These are phyloP conservation scores for Harringtonia lauricola DNA, from an alignment of 2,329 filamentous ascomycete genomes.

Conservation along the genomic window DNA sequence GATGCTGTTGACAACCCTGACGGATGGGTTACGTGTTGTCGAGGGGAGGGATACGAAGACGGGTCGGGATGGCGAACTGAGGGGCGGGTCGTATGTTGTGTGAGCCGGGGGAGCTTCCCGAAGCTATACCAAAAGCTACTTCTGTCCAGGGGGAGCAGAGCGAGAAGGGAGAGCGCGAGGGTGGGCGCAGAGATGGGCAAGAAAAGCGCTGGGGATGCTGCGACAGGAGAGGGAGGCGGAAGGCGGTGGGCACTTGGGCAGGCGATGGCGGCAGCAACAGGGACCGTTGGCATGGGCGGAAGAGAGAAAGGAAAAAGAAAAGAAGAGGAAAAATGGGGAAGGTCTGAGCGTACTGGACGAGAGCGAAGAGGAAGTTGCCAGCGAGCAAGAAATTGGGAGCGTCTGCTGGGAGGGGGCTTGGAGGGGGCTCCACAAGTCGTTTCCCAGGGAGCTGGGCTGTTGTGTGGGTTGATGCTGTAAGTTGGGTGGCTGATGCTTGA, in stretches of 20 bases:
- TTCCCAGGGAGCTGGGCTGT: no score
- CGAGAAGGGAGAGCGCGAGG: no score
- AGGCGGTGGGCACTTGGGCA: background rate
- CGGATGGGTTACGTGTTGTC: background rate
- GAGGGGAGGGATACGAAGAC: background rate
- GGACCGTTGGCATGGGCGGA: background rate
- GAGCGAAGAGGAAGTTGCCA: no score
- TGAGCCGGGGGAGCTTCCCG: constrained; percentile 3
- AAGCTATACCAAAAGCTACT: constrained; percentile 1
- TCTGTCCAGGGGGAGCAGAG: no score
- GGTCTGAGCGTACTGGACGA: no score
- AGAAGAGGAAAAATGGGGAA: background rate
- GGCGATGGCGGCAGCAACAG: background rate
- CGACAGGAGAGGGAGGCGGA: background rate
- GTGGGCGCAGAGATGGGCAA: background rate
- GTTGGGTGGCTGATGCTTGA: no score
- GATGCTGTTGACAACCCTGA: background rate
- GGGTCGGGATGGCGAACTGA: background rate
- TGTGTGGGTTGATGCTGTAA: no score
- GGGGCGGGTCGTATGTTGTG: background rate
- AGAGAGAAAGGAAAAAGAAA: background rate
- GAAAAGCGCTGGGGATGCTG: no score
- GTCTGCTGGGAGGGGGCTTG: no score
- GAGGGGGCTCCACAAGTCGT: no score
- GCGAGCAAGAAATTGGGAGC: no score